These are phyloP conservation scores for Cytospora chrysosperma DNA, from an alignment of 2,329 filamentous ascomycete species.

Conservation along the genomic window DNA sequence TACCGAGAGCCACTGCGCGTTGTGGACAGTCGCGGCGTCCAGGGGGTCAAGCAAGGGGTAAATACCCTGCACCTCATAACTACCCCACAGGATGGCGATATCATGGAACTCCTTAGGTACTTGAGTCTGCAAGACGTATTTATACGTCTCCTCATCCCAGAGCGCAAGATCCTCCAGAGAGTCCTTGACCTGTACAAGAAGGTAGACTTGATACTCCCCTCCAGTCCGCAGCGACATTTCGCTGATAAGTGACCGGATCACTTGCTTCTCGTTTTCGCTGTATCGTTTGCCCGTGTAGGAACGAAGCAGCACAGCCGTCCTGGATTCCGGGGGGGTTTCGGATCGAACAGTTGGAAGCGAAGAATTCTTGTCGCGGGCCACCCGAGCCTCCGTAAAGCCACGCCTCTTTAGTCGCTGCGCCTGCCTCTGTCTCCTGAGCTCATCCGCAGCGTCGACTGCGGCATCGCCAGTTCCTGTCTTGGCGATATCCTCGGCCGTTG, in stretches of 20 bases:
- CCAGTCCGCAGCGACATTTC: conserved; percentile 75
- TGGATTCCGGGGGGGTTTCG: conserved; percentile 39
- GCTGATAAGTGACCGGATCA: conserved; percentile 74
- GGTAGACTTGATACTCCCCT: conserved; percentile 76
- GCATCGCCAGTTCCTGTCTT: conserved; percentile 27
- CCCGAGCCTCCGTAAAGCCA: background rate
- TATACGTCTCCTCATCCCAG: conserved; percentile 58
- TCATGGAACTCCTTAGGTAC: conserved; percentile 52
- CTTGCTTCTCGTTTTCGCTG: conserved; percentile 75
- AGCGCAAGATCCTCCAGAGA: conserved; percentile 47
- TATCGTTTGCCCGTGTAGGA: conserved; percentile 75
- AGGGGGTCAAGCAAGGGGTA: conserved; percentile 69
- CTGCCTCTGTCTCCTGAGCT: conserved; percentile 23
- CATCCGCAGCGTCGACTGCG: conserved; percentile 18
- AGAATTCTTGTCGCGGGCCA: conserved; percentile 1
- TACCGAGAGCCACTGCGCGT: conserved; percentile 67
- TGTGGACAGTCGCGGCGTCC: conserved; percentile 53
- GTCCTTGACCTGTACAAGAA: conserved; percentile 77
- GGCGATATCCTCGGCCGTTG: conserved; percentile 35
- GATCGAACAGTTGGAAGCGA: conserved; percentile 5
- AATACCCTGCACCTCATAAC: conserved; percentile 69
- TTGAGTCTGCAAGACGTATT: conserved; percentile 51
- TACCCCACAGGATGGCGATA: conserved; percentile 74
- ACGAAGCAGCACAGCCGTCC: conserved; percentile 74
- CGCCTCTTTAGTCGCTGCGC: conserved; percentile 10